These are phyloP conservation scores for Arachnomyces sp. DNA, from an alignment of 2,329 filamentous ascomycete genomes.

Conservation along the genomic window DNA sequence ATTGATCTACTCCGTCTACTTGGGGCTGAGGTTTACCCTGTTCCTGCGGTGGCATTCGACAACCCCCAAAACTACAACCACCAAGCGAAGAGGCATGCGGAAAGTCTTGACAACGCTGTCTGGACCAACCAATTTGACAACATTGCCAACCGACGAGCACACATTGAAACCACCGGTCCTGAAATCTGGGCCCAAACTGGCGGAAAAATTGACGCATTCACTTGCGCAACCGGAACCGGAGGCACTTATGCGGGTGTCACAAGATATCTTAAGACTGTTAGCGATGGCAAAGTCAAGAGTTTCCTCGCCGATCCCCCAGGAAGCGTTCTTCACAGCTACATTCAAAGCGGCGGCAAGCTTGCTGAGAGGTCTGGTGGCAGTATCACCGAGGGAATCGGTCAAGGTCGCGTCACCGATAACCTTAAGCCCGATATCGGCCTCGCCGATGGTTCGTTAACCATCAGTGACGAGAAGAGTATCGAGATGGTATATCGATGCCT, in stretches of 20 bases:
- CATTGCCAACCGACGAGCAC: slow-evolving; percentile 81
- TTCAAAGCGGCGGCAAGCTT: slow-evolving; percentile 74
- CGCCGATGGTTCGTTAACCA: slow-evolving; percentile 73
- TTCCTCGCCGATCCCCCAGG: slow-evolving; percentile 93
- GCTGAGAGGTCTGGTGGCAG: slow-evolving; percentile 73
- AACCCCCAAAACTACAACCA: slow-evolving; percentile 98
- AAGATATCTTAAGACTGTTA: slow-evolving; percentile 76
- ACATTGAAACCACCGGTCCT: slow-evolving; percentile 93
- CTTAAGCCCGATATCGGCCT: slow-evolving; percentile 74
- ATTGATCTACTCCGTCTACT: slow-evolving; percentile 85
- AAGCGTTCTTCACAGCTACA: slow-evolving; percentile 85
- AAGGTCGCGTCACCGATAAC: slow-evolving; percentile 95
- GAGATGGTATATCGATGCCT: slow-evolving; percentile 96
- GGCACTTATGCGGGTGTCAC: slow-evolving; percentile 87
- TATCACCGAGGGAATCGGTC: slow-evolving; percentile 96
- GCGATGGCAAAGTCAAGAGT: slow-evolving; percentile 67
- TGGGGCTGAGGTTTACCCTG: slow-evolving; percentile 90
- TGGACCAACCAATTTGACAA: slow-evolving; percentile 99
- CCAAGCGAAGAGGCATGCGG: slow-evolving; percentile 85
- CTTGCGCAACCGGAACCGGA: slow-evolving; percentile 85
- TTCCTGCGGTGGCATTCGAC: slow-evolving; percentile 91
- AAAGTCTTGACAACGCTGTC: slow-evolving; percentile 73
- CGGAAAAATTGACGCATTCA: slow-evolving; percentile 86
- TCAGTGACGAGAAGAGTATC: slow-evolving; percentile 88
- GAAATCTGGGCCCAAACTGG: slow-evolving; percentile 93